A percentile compares a stretch with the other conserved stretches of the same genome.
Evolutionary conservation across 169 alveolate species (phyloP).

Genomic region (Theileria equi): DNA sequence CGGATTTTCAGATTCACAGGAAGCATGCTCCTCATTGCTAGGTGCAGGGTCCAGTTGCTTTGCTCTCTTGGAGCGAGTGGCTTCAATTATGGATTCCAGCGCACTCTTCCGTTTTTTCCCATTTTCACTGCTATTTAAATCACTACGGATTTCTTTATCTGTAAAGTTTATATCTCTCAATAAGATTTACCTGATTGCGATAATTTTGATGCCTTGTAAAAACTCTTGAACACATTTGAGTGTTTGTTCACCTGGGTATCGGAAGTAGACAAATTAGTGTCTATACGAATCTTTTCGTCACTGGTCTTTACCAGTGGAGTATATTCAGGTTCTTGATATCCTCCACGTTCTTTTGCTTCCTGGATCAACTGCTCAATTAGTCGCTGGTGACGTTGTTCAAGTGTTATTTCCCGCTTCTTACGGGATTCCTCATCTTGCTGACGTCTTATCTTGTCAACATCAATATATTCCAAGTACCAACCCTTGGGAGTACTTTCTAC

Average conservation of each 20-base stretch:
- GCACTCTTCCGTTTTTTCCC: constrained; percentile 43
- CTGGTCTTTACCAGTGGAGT: constrained; percentile 50
- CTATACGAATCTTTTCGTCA: constrained; percentile 51
- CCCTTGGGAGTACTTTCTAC: constrained; percentile 90
- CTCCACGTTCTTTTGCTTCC: constrained; percentile 57
- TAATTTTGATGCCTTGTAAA: constrained; percentile 17
- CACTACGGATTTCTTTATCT: not conserved
- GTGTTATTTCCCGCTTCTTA: constrained; percentile 53
- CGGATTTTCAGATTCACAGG: not conserved
- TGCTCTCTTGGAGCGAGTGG: constrained; percentile 1
- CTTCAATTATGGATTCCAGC: constrained; percentile 36
- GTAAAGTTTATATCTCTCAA: not conserved
- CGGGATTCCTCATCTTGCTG: constrained; percentile 56
- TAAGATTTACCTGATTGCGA: not conserved
- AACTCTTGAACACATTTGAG: constrained; percentile 41
- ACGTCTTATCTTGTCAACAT: constrained; percentile 77
- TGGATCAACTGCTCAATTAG: constrained; percentile 54
- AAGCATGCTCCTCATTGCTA: not conserved
- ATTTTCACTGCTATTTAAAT: not conserved
- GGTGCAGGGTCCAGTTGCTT: not conserved
- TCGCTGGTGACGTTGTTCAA: constrained; percentile 60
- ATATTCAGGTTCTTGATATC: constrained; percentile 61
- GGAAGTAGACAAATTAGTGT: constrained; percentile 25
- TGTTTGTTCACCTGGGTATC: constrained; percentile 2
- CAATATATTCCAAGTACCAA: constrained; percentile 88